Percentiles rank a stretch among this genome's conserved stretches.
Evolutionary conservation across 2,329 filamentous ascomycete species (phyloP).

Genomic region (Cladobotryum protrusum): DNA sequence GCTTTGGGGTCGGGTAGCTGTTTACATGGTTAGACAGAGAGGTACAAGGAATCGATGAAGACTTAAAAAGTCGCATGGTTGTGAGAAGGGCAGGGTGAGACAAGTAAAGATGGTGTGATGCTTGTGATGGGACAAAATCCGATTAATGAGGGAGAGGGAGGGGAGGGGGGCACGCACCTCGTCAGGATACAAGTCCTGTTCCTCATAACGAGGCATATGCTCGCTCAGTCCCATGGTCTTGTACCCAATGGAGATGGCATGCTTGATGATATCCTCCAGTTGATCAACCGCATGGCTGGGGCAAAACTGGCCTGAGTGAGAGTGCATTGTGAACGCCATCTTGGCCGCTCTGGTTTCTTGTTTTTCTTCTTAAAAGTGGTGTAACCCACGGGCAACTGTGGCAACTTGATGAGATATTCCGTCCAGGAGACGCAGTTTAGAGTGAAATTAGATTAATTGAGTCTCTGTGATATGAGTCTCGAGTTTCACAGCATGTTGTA

Average conservation of each 20-base stretch:
- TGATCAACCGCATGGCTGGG: constrained; percentile 78
- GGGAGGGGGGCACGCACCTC: constrained; percentile 49
- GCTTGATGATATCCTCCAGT: constrained; percentile 75
- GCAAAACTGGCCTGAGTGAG: constrained; percentile 97
- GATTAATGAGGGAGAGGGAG: too few relatives aligned
- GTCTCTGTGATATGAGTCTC: too few relatives aligned
- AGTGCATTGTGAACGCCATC: constrained; percentile 98
- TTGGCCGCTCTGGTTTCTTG: not conserved
- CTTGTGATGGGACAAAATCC: too few relatives aligned
- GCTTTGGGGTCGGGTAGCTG: constrained; percentile 40
- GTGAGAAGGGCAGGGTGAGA: not conserved
- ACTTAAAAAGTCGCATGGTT: too few relatives aligned
- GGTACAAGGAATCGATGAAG: too few relatives aligned
- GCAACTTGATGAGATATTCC: too few relatives aligned
- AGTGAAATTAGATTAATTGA: too few relatives aligned
- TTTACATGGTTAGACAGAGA: not conserved
- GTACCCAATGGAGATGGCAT: constrained; percentile 73
- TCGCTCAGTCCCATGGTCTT: constrained; percentile 83
- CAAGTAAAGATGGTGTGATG: not conserved
- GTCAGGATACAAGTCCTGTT: constrained; percentile 82
- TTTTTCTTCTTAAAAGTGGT: too few relatives aligned
- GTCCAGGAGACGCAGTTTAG: too few relatives aligned
- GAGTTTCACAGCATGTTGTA: too few relatives aligned
- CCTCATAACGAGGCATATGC: constrained; percentile 78
- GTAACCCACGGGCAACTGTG: too few relatives aligned